Evolutionary conservation across 495 filamentous ascomycete genomes (phyloP), one percentile per base, ranked within the genome.

Genomic region (Penicillium roqueforti): DNA sequence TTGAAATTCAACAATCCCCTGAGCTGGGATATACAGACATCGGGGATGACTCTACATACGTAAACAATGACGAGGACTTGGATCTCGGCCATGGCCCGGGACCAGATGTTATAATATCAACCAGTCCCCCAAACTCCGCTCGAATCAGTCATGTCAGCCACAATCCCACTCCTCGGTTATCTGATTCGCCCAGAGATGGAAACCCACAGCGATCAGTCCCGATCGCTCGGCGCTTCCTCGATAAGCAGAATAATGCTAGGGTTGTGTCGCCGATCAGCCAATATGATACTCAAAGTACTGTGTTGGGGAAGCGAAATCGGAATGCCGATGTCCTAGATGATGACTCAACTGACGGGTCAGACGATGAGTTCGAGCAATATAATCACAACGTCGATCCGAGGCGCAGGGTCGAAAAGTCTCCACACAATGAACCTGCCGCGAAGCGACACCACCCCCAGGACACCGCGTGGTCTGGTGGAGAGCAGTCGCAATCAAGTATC

Each of bases 81-180:
- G 46, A 61, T n/a, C 45, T 61, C 18, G 29, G 16, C 10, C 36
- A 36, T 0, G 19, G 20, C 18, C 20, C 22, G 9, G 42, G 49
- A 22, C 22, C 36, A 22, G 57, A 44, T 28, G 25, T 55, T 4
- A 31, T 52, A 19, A 49, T 44, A 36, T 66, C 63, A 9, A 58
- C 51, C 7, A 66, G 60, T 25, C 63, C 63, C 6, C 55, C 56
- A 1, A 53, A 52, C 14, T 66, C 63, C 11, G 57, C 58, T 6
- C 37, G 63, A 16, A 63, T 59, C 13, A 57, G 55, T 10, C 48
- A 56, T 22, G 51, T 65, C 7, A 66, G 60, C 54, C 55, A 58
- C 48, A 40, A 51, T 7, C 55, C 38, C 5, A 29, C 44, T n/a
- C 38, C 51, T 22, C 38, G 32, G 23, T 58, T 31, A 36, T 57